Evolutionary conservation across 2,329 filamentous ascomycete genomes (phyloP).

Genomic region (Fusarium sp.): DNA sequence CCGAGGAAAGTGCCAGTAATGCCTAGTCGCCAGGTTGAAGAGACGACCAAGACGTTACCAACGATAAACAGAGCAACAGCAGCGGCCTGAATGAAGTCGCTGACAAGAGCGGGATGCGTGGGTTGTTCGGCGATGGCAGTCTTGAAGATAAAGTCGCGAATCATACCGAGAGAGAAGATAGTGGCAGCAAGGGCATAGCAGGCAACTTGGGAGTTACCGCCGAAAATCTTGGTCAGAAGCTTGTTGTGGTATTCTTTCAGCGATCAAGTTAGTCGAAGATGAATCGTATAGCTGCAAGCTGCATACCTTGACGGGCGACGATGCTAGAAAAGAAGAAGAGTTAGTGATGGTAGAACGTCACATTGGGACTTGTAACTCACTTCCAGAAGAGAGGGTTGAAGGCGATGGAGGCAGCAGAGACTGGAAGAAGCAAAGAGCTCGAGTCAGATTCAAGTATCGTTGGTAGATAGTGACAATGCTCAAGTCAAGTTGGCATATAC

Average conservation of each 20-base stretch:
- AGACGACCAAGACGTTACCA: conserved; percentile 87
- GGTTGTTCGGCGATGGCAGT: conserved; percentile 81
- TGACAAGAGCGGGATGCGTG: conserved; percentile 76
- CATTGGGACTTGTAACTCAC: conserved; percentile 64
- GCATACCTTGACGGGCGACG: conserved; percentile 80
- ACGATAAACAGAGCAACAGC: conserved; percentile 76
- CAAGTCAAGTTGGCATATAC: conserved; percentile 44
- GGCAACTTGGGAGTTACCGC: conserved; percentile 78
- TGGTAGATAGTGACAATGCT: not conserved
- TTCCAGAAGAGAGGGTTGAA: conserved; percentile 99
- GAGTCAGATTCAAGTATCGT: conserved; percentile 23
- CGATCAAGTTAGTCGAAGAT: conserved; percentile 25
- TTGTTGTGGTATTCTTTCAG: conserved; percentile 87
- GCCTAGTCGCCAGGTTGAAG: conserved; percentile 90
- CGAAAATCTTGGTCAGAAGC: conserved; percentile 86
- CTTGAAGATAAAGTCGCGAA: conserved; percentile 91
- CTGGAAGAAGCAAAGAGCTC: conserved; percentile 56
- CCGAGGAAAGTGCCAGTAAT: conserved; percentile 96
- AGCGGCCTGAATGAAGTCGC: conserved; percentile 66
- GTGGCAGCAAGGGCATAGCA: conserved; percentile 90
- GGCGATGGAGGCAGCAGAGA: conserved; percentile 81
- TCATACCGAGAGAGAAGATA: conserved; percentile 91
- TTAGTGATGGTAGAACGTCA: conserved; percentile 45
- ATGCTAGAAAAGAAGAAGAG: conserved; percentile 64
- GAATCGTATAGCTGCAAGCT: not conserved